Conservation (phyloP, 257 asterid species). For the Henckelia pumila region DNA sequence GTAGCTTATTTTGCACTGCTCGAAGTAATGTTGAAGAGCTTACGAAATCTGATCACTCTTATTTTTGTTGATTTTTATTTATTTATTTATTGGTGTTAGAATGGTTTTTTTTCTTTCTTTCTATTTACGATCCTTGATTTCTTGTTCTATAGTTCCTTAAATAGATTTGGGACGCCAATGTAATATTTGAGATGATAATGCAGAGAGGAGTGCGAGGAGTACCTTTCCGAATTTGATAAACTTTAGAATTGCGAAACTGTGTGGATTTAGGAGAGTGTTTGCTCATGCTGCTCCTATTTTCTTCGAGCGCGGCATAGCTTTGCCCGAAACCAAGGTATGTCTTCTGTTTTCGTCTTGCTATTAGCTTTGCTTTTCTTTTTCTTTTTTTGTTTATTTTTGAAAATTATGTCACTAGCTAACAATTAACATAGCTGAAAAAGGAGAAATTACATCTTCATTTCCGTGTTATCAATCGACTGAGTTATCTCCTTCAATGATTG, state of each 20-base stretch:
- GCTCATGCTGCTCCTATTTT: constrained; percentile 92
- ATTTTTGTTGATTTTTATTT: too few species aligned
- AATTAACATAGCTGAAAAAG: neutral
- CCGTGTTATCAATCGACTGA: constrained; percentile 9
- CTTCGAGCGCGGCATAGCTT: constrained; percentile 89
- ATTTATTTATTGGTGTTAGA: too few species aligned
- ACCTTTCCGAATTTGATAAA: constrained; percentile 88
- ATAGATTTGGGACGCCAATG: neutral
- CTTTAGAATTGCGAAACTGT: constrained; percentile 79
- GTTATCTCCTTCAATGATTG: constrained; percentile 8
- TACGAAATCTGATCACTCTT: neutral
- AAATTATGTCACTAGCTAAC: too few species aligned
- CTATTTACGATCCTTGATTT: neutral
- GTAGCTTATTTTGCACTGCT: neutral
- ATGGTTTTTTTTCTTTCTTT: too few species aligned
- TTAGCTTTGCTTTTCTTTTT: too few species aligned
- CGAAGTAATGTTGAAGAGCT: neutral
- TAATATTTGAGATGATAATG: constrained; percentile 22
- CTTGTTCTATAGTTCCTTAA: neutral
- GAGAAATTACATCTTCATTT: constrained; percentile 3
- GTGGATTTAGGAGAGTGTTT: constrained; percentile 84
- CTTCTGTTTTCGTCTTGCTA: neutral
- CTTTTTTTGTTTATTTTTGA: too few species aligned
- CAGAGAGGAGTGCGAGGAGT: constrained; percentile 94
- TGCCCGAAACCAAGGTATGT: constrained; percentile 80